Conservation (phyloP, 148 eudicot species). For the Cornus florida region DNA sequence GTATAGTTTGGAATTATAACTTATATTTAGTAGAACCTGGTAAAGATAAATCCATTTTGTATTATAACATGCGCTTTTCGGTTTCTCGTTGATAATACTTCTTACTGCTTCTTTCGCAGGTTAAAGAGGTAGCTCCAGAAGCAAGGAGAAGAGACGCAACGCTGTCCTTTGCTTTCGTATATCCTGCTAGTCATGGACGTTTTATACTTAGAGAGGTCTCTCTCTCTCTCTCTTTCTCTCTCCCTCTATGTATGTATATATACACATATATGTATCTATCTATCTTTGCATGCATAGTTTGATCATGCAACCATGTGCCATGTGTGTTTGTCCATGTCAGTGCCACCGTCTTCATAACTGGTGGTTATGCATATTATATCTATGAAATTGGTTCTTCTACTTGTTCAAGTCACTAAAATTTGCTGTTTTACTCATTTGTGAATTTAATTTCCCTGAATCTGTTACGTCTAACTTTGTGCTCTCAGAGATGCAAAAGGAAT, state of each 20-base stretch:
- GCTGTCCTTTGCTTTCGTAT: slow-evolving; percentile 80
- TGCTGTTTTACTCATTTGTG: no score
- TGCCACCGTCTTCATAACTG: neutral
- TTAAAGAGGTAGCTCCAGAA: slow-evolving; percentile 79
- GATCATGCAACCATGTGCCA: neutral
- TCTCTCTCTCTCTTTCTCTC: slow-evolving; percentile 10
- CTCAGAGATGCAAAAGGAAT: no score
- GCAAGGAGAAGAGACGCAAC: slow-evolving; percentile 65
- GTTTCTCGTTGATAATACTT: neutral
- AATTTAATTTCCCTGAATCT: no score
- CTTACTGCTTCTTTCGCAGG: slow-evolving; percentile 34
- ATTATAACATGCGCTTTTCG: neutral
- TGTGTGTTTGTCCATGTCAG: neutral
- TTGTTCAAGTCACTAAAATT: no score
- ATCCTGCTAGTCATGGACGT: slow-evolving; percentile 65
- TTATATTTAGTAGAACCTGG: neutral
- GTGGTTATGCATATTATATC: neutral
- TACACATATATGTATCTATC: no score
- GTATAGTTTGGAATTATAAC: neutral
- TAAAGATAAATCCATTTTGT: neutral
- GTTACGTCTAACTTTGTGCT: no score
- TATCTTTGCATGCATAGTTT: no score
- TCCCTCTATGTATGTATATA: neutral
- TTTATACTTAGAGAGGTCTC: slow-evolving; percentile 57
- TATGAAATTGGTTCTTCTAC: no score